Base-by-base conservation (phyloP, 306 rosid genomes). In the Lablab purpureus region DNA sequence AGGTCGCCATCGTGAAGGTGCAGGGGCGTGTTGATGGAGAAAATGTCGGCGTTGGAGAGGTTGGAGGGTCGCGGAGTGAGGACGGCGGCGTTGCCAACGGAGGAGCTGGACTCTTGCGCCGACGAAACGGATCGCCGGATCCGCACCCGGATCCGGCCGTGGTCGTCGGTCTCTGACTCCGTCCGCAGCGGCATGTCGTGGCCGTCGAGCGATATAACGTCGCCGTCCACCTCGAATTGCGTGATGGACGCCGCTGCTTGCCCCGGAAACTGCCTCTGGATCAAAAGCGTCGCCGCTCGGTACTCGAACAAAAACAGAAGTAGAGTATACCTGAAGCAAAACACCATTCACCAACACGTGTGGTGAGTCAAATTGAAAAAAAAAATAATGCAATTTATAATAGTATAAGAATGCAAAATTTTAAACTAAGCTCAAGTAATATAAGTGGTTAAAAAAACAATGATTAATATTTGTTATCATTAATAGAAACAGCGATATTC, bases 21-120 rank as follows among this genome's bases (percentile, higher is more conserved):
- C 6, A 72, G 9, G 9, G 88, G 85, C 19, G 85, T 81, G 73
- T 77, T 72, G 34, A 73, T 76, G 3, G 98, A 91, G 83, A 90
- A 93, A 34, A 93, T 90, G 84, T 93, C 98, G 0, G 93, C 93
- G 45, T 87, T 91, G 45, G 98, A 87, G 60, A 91, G 87, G 71
- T 90, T 90, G 0, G 98, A 91, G 1, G 90, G 93, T 0, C 97
- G 56, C 0, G 97, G 97, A 17, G 98, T 87, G 10, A 87, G 46
- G 8, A 86, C 56, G 43, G 51, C 72, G 23, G 69, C 2, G 15
- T 13, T 69, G 41, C 71, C 74, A 0, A 72, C n/a, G 25, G 84
- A 71, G 0, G 83, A 76, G n/a, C 71, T 65, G 7, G 87, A 76
- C 4, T 56, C 85, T 0, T 74, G 90, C 68, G 36, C 95, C 77